Evolutionary conservation across 2,329 filamentous ascomycete species (phyloP), one percentile per base, ranked within the genome.

Genomic region (Aspergillus melleus): DNA sequence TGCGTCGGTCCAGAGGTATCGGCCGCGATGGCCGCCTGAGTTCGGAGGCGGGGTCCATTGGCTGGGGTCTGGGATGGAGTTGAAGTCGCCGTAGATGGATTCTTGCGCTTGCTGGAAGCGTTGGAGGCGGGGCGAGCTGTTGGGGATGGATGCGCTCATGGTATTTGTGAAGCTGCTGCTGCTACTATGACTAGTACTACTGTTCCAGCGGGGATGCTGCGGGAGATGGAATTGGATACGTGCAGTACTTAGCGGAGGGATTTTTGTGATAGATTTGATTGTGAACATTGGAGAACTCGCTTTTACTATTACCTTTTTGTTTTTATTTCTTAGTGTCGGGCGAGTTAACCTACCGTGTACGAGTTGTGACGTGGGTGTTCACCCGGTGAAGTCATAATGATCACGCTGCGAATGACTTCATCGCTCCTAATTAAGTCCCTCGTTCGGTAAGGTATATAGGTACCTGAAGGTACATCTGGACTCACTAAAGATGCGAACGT

Each of bases 1-100:
- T 1, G 84, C 83, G 63, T 87, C 85, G 0, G 83, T 86, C 85
- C 84, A 86, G 22, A 87, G 77, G 66, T 86, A 86, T 16, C 85
- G 80, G 20, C 84, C 84, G n/a, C 75, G 76, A 64, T 86, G 83
- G 11, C 84, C 84, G 6, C 82, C 83, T 0, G 83, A 79, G 29
- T 76, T 78, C 1, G 77, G 77, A 0, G 83, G 83, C 1, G 82
- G 82, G 1, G 59, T 76, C 84, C 84, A 86, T 5, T 63, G 56
- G 6, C 63, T 54, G 1, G 75, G 72, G 42, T 73, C 66, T 10
- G 59, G 44, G 52, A 78, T 69, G 11, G 60, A 58, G 55, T 64
- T 64, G 58, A 79, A 72, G 22, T 65, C 70, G 12, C 77, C 77
- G 58, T 79, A 80, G 12, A 80, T 61, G 16, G 74, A 73, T 62